Evolutionary conservation across 225 moss, liverwort and hornwort genomes (phyloP), one percentile per base, ranked within the genome.

Genomic region (Bryum argenteum): DNA sequence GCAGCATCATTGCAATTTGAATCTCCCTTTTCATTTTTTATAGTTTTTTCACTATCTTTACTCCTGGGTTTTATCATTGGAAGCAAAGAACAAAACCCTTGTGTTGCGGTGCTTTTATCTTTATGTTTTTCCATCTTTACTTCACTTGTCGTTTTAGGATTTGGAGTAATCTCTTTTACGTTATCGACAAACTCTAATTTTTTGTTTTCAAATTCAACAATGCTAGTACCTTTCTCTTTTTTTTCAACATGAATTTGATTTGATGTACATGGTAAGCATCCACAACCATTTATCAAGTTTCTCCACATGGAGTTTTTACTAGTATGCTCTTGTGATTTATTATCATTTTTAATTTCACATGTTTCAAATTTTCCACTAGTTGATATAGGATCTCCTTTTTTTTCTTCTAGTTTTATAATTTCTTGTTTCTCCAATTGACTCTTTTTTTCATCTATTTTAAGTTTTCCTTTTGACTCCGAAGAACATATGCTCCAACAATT

Each of bases 41-140:
- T 0, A 8, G 4, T 24, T 0, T 12, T 15, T 0, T 63, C 5
- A 17, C 2, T 68, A 24, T 0, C 9, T 0, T 0, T 7, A 1
- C 0, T 6, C 28, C 8, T 10, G 23, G 4, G 12, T 3, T 33
- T 43, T 11, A 6, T 17, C 1, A 10, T 26, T 53, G 23, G 23
- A 44, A 52, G 0, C 0, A 14, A 19, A 33, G 5, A 52, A 13
- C 10, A 11, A 55, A 18, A 61, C 18, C n/a, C 10, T 61, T 72
- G 33, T n/a, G 0, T 15, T 28, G 1, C 8, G 37, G 67, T 10
- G 37, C 10, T 24, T 13, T 67, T 7, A 0, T 1, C 19, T 4
- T 38, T 38, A 3, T n/a, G 0, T 22, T 8, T 8, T 48, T 23
- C 37, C 6, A 3, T 19, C 0, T 24, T 19, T 14, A 45, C 11